phyloP scores from a whole-genome alignment of 2,329 filamentous ascomycete species.

The Apiospora aurea region DNA sequence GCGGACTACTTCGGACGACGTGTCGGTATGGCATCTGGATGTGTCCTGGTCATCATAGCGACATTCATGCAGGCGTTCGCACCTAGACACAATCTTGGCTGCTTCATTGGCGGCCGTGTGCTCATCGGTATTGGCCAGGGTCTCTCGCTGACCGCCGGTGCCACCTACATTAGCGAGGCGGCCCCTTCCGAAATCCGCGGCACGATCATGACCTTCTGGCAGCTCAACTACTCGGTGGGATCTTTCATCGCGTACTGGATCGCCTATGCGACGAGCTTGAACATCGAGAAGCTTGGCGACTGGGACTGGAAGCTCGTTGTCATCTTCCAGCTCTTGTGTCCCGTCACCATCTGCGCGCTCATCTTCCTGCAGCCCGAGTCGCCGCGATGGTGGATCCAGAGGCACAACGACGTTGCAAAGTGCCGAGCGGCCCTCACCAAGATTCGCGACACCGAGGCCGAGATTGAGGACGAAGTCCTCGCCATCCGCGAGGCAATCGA shows the following conservation, averaged over 20 bases:
- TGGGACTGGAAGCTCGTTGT: slow-evolving; percentile 80
- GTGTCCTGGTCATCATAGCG: slow-evolving; percentile 69
- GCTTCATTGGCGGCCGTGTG: slow-evolving; percentile 73
- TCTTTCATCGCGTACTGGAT: slow-evolving; percentile 72
- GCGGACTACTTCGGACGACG: slow-evolving; percentile 68
- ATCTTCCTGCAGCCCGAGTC: slow-evolving; percentile 73
- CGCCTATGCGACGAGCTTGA: slow-evolving; percentile 66
- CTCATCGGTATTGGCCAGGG: slow-evolving; percentile 76
- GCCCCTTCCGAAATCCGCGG: slow-evolving; percentile 70
- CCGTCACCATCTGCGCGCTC: slow-evolving; percentile 65
- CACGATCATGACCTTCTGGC: slow-evolving; percentile 74
- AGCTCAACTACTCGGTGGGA: slow-evolving; percentile 71
- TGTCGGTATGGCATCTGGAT: slow-evolving; percentile 70
- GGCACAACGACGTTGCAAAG: slow-evolving; percentile 64
- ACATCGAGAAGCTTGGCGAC: slow-evolving; percentile 64
- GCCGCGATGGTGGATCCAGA: slow-evolving; percentile 73
- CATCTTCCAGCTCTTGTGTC: slow-evolving; percentile 76
- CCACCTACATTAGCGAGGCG: slow-evolving; percentile 75
- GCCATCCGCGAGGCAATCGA: slow-evolving; percentile 72
- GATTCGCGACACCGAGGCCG: slow-evolving; percentile 69
- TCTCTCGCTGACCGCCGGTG: slow-evolving; percentile 70
- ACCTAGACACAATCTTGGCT: slow-evolving; percentile 65
- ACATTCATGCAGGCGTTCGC: slow-evolving; percentile 74
- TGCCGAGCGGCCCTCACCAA: slow-evolving; percentile 63
- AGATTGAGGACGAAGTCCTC: slow-evolving; percentile 71